phyloP scores from a whole-genome alignment of 2,329 filamentous ascomycete species.

The Grosmannia serpens region DNA sequence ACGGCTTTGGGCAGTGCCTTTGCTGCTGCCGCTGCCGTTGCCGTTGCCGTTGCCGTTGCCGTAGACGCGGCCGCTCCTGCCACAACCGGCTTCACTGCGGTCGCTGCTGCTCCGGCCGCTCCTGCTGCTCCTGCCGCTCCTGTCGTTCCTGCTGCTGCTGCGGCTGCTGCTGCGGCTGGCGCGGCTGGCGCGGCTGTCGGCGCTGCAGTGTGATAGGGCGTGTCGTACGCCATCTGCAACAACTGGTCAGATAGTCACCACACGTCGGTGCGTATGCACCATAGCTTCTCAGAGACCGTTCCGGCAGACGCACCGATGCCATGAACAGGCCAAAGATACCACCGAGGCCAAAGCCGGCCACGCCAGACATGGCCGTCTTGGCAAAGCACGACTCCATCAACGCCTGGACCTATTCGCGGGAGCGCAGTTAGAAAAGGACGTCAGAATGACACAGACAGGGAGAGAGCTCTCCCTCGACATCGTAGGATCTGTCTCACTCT shows the following conservation, averaged over 20 bases:
- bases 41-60: background rate
- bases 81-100: background rate
- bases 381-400: slow-evolving; percentile 87
- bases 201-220: slow-evolving; percentile 51
- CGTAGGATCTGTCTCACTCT: slow-evolving; percentile 12
- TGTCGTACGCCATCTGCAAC: slow-evolving; percentile 91
- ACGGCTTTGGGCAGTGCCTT: background rate
- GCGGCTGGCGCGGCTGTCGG: slow-evolving; percentile 9
- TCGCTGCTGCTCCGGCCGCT: background rate
- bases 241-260: background rate
- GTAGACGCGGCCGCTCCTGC: background rate
- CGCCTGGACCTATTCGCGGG: slow-evolving; percentile 52
- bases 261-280: background rate
- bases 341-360: slow-evolving; percentile 88
- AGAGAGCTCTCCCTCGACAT: background rate
- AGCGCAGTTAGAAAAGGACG: background rate
- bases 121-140: background rate
- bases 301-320: slow-evolving; percentile 60
- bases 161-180: background rate
- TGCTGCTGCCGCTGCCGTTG: slow-evolving; percentile 14
- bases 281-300: background rate
- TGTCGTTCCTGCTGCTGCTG: background rate
- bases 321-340: slow-evolving; percentile 96
- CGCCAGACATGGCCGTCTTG: slow-evolving; percentile 81
- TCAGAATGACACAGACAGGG: background rate